A percentile compares a stretch with the other conserved stretches of the same genome.
Conservation (phyloP, 805 yeast species). For the Naumovozyma dairenensis region DNA sequence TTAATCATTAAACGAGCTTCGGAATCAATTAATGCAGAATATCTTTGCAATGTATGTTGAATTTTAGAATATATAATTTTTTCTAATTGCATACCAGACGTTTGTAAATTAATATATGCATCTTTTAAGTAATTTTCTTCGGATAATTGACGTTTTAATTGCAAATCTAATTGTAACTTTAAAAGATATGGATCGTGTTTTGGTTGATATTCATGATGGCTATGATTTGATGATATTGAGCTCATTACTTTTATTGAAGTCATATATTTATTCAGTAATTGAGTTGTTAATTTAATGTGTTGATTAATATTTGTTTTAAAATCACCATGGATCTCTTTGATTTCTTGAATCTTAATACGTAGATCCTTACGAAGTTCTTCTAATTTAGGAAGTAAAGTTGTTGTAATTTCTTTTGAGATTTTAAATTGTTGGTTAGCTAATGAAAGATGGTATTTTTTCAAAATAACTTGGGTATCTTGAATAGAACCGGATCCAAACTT, state of each 20-base stretch:
- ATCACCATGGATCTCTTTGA: constrained; percentile 55
- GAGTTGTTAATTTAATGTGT: constrained; percentile 57
- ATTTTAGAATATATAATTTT: constrained; percentile 53
- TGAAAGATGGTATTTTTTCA: constrained; percentile 55
- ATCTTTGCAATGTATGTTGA: constrained; percentile 45
- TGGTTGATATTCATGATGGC: constrained; percentile 22
- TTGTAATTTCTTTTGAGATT: constrained; percentile 45
- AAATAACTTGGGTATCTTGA: constrained; percentile 63
- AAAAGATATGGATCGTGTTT: constrained; percentile 54
- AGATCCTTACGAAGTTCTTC: constrained; percentile 60
- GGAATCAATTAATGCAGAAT: constrained; percentile 40
- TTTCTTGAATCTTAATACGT: constrained; percentile 68
- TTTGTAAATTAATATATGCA: constrained; percentile 54
- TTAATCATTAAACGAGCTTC: constrained; percentile 48
- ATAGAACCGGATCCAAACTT: constrained; percentile 69
- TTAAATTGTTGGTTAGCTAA: constrained; percentile 46
- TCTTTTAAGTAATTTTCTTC: constrained; percentile 61
- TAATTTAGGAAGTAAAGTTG: constrained; percentile 46
- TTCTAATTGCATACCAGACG: constrained; percentile 54
- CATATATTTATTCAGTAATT: constrained; percentile 38
- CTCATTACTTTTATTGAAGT: constrained; percentile 36
- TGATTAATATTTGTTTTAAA: constrained; percentile 50
- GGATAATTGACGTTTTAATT: constrained; percentile 47
- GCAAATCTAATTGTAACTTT: constrained; percentile 53
- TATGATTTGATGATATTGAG: constrained; percentile 11